phyloP scores from a whole-genome alignment of 805 yeast species.

The Wickerhamomyces canadensis region DNA sequence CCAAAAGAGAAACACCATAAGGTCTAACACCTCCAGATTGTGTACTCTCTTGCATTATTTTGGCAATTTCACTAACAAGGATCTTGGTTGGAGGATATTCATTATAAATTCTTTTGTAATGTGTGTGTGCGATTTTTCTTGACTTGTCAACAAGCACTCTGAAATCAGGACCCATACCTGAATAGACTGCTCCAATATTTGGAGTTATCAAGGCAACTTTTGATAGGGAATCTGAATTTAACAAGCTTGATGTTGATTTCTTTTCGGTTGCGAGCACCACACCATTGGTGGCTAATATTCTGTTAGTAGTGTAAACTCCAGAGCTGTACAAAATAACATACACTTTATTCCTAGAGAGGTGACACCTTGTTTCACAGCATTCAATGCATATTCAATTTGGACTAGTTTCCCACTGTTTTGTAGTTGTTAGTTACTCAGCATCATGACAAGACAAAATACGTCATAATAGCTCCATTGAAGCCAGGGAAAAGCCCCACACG shows the following conservation, averaged over 20 bases:
- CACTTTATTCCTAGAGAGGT: slow-evolving; percentile 92
- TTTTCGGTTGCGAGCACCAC: slow-evolving; percentile 95
- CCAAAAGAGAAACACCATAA: slow-evolving; percentile 90
- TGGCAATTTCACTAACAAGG: slow-evolving; percentile 90
- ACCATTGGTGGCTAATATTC: slow-evolving; percentile 94
- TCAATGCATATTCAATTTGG: slow-evolving; percentile 95
- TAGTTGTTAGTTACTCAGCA: slow-evolving; percentile 6
- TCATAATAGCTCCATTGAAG: too few species aligned
- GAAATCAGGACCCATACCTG: slow-evolving; percentile 99
- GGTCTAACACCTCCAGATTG: slow-evolving; percentile 99
- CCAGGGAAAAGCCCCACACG: too few species aligned
- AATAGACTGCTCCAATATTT: slow-evolving; percentile 91
- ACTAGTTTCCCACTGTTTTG: slow-evolving; percentile 81
- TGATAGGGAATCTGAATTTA: slow-evolving; percentile 66
- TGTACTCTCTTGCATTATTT: slow-evolving; percentile 97
- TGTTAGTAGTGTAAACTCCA: too few species aligned
- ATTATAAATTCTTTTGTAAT: slow-evolving; percentile 88
- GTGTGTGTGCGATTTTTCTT: slow-evolving; percentile 86
- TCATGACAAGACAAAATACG: too few species aligned
- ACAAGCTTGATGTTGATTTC: slow-evolving; percentile 74
- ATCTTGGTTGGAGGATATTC: slow-evolving; percentile 97
- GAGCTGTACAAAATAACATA: too few species aligned
- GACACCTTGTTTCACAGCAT: slow-evolving; percentile 97
- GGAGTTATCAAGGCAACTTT: slow-evolving; percentile 87
- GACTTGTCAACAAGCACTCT: slow-evolving; percentile 92